Base-by-base conservation (phyloP, 371 early-diverging fungal species). In the Mucor irregularis region DNA sequence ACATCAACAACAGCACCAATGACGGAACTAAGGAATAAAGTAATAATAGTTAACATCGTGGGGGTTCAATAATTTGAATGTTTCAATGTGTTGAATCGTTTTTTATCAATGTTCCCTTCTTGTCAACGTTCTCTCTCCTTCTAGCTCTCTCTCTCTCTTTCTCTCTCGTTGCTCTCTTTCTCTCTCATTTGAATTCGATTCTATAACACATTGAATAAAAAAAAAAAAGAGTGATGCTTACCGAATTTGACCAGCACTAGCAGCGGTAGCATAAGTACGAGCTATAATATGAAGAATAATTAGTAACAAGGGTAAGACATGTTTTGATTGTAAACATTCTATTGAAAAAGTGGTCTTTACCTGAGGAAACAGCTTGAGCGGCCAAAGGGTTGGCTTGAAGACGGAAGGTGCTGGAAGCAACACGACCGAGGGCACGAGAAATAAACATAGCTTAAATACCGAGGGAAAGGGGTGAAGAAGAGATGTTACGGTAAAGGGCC, bases 1-100 rank as follows among this genome's bases (percentile, higher is more conserved):
- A 96, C 96, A 68, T 96, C 96, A 65, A 96, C 96, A 73, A 96
- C 95, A 80, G 96, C 96, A 84, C 96, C 96, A 76, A 96, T 96
- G 63, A 96, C 94, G 57, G 57, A 57, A 48, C 63, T 62, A 58
- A 39, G 7, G 1, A 21, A 39, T 19, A 1, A 4, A 6, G 6
- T 19, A 8, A 14, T 5, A 39, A 7, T n/a, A 39, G 7, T 21
- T 19, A 37, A n/a, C n/a, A n/a, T n/a, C n/a, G n/a, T n/a, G n/a
- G n/a, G n/a, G n/a, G n/a, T n/a, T n/a, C n/a, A n/a, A n/a, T n/a
- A n/a, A n/a, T n/a, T n/a, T n/a, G n/a, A n/a, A n/a, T n/a, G n/a
- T n/a, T n/a, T n/a, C n/a, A n/a, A n/a, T n/a, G n/a, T n/a, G n/a
- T n/a, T n/a, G n/a, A n/a, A n/a, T n/a, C n/a, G n/a, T n/a, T n/a